phyloP scores from a whole-genome alignment of 352 stramenopile genomes.

The Aphanomyces cochlioides region DNA sequence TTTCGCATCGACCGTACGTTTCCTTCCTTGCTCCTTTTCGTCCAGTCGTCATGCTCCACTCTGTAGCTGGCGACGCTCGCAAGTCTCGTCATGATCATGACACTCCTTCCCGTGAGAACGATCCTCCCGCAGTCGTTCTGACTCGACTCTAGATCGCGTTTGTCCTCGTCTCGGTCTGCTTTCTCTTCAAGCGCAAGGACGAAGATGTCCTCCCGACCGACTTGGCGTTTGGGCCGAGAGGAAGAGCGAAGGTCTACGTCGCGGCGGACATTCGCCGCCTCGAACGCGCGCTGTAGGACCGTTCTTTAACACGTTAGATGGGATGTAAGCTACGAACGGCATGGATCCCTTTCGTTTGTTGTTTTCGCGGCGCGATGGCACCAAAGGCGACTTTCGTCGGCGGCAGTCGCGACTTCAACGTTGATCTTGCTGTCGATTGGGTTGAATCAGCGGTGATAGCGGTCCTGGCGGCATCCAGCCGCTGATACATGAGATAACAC shows the following conservation, averaged over 20 bases:
- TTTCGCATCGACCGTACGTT: conserved; percentile 3
- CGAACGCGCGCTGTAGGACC: not conserved
- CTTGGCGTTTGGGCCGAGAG: conserved; percentile 46
- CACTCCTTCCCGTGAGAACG: not conserved
- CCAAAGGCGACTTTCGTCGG: not conserved
- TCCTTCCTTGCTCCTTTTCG: not conserved
- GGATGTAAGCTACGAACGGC: too few species aligned
- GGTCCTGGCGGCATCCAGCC: conserved; percentile 4
- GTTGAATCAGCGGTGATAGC: not conserved
- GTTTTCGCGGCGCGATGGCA: conserved; percentile 7
- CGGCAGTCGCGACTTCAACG: not conserved
- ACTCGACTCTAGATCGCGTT: conserved; percentile 42
- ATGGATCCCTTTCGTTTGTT: not conserved
- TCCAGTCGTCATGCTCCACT: not conserved
- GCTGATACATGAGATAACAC: conserved; percentile 24
- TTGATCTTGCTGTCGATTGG: not conserved
- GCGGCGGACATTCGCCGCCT: conserved; percentile 20
- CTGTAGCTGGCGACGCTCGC: not conserved
- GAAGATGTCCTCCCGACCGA: conserved; percentile 53
- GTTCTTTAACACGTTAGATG: too few species aligned
- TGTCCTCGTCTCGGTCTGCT: conserved; percentile 47
- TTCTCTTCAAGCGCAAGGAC: conserved; percentile 71
- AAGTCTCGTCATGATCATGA: not conserved
- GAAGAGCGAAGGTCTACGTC: conserved; percentile 12
- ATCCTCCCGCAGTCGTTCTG: not conserved